These are phyloP conservation scores for Colletotrichum sp. DNA, from an alignment of 2,329 filamentous ascomycete species.

Conservation along the genomic window DNA sequence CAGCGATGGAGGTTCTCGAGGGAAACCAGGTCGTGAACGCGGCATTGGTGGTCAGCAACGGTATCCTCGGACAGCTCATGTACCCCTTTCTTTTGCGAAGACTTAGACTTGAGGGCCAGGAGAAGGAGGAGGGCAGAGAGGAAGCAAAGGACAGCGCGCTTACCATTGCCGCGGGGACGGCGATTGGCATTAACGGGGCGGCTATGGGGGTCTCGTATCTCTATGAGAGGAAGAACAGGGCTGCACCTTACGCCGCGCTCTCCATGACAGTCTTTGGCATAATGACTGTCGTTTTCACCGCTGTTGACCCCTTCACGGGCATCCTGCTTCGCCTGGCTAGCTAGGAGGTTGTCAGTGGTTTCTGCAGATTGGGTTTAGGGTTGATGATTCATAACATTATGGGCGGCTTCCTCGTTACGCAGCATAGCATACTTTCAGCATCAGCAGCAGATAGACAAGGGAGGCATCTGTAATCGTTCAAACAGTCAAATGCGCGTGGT, in stretches of 20 bases:
- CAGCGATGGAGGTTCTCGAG: slow-evolving; percentile 47
- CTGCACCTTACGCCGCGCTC: slow-evolving; percentile 60
- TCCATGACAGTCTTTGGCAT: slow-evolving; percentile 64
- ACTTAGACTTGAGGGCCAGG: slow-evolving; percentile 27
- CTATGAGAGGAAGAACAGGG: slow-evolving; percentile 56
- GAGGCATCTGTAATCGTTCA: background rate
- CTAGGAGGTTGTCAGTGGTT: background rate
- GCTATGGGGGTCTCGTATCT: slow-evolving; percentile 65
- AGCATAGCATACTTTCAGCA: background rate
- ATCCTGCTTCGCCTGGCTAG: slow-evolving; percentile 32
- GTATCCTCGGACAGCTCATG: slow-evolving; percentile 47
- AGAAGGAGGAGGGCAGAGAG: background rate
- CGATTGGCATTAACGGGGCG: slow-evolving; percentile 63
- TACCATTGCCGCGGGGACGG: slow-evolving; percentile 54
- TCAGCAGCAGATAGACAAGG: background rate
- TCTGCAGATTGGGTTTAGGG: background rate
- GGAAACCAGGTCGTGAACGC: slow-evolving; percentile 54
- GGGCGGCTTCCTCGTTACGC: background rate
- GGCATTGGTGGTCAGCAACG: slow-evolving; percentile 55
- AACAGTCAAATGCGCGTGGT: slow-evolving; percentile 5
- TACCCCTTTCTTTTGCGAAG: slow-evolving; percentile 39
- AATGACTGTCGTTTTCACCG: slow-evolving; percentile 59
- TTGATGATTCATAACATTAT: background rate
- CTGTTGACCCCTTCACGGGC: slow-evolving; percentile 48
- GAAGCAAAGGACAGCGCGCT: slow-evolving; percentile 26